phyloP scores from a whole-genome alignment of 2,329 filamentous ascomycete genomes.

The Fonsecaea pedrosoi region DNA sequence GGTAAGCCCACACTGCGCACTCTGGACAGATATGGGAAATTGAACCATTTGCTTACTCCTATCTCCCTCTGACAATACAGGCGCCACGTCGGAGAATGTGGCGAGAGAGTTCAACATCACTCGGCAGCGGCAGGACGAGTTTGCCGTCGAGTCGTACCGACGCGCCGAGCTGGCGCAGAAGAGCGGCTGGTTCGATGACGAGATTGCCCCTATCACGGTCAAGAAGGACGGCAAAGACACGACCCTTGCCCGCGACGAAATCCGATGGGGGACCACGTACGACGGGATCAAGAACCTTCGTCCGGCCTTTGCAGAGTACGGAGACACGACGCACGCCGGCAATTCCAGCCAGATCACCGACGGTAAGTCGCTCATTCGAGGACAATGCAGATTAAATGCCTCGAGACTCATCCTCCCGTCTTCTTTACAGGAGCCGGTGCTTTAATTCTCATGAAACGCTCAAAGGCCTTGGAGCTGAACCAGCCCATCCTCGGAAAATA shows the following conservation, averaged over 20 bases:
- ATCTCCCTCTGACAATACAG: not conserved
- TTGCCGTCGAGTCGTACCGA: constrained; percentile 84
- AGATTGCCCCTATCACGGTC: constrained; percentile 87
- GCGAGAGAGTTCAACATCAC: constrained; percentile 85
- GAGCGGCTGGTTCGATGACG: constrained; percentile 87
- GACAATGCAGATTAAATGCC: constrained; percentile 28
- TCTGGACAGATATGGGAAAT: not conserved
- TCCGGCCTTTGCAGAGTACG: constrained; percentile 69
- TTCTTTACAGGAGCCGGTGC: constrained; percentile 68
- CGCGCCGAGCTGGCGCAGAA: constrained; percentile 90
- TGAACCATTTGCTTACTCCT: not conserved
- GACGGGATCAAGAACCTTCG: constrained; percentile 1
- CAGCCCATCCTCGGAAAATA: constrained; percentile 95
- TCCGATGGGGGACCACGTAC: constrained; percentile 3
- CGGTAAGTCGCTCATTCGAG: constrained; percentile 64
- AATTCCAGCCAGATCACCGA: constrained; percentile 96
- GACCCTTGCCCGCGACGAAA: not conserved
- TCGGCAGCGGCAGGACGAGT: constrained; percentile 81
- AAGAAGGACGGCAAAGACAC: constrained; percentile 47
- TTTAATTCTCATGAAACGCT: constrained; percentile 91
- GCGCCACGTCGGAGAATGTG: constrained; percentile 85
- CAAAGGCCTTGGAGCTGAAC: constrained; percentile 80
- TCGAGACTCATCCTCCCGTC: constrained; percentile 36
- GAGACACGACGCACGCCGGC: constrained; percentile 83
- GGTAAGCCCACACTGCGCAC: constrained; percentile 64